Base-by-base conservation (phyloP, 1,139 yeast species). In the Protomyces inouyei region DNA sequence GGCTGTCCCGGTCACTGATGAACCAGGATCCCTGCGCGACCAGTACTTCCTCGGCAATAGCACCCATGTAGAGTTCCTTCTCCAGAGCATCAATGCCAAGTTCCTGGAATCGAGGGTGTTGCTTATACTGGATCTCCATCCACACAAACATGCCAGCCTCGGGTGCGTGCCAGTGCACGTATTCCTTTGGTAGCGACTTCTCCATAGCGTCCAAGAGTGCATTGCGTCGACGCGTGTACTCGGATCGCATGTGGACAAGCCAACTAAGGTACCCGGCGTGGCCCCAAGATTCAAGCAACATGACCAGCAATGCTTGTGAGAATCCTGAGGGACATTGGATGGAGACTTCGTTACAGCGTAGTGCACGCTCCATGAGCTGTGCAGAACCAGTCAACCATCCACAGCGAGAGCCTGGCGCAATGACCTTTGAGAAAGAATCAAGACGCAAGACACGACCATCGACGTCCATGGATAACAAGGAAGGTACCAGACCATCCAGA, bases 141-240 rank as follows among this genome's bases (percentile, higher is more conserved):
- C 93, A 88, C 80, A 90, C 89, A 76, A 91, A 91, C 97, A 91
- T 91, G 72, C 97, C 97, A 1, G 97, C 97, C 38, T 84, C 85
- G 57, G 97, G 97, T 25, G 95, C 87, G 59, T 79, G 79, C 76
- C 77, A 84, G 54, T 80, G 77, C 52, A 80, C 79, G 38, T 84
- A 78, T 55, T 83, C 83, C 64, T 76, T 71, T 53, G 95, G 93
- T 77, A 88, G 79, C 74, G 78, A 76, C 69, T 82, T 80, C 68
- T 76, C 78, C 68, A 90, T 78, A 6, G 91, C 81, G 72, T 87
- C 90, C 68, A 88, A 80, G 59, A 95, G 88, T 65, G 82, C 85
- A 74, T 90, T 91, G 76, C 92, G 84, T 75, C 88, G 87, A 70
- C 79, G 80, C 48, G 95, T 85, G 79, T 90, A 90, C 73, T 87